These are phyloP conservation scores for Eutrema yunnanense DNA, from an alignment of 345 rosid genomes.

Conservation along the genomic window DNA sequence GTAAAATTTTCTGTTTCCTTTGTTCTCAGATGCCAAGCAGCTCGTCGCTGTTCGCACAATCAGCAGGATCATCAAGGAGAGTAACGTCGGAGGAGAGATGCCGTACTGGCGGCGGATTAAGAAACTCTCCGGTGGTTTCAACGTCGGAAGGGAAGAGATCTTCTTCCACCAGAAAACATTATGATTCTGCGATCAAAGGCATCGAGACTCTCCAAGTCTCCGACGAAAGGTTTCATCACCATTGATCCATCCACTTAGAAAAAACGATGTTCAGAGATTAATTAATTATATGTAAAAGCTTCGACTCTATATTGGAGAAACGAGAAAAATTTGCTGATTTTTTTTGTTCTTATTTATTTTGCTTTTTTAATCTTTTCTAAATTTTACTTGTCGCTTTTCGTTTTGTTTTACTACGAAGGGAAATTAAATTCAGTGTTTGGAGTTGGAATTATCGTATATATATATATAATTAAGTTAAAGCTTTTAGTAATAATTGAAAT, in stretches of 20 bases:
- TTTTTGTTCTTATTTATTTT: not conserved
- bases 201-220: slow-evolving; percentile 54
- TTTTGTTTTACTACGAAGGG: not conserved
- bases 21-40: slow-evolving; percentile 42
- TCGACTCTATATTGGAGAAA: slow-evolving; percentile 4
- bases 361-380: not conserved
- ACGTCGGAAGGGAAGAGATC: slow-evolving; percentile 58
- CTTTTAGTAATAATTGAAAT: not conserved
- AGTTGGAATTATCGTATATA: not conserved
- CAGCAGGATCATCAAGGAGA: slow-evolving; percentile 67
- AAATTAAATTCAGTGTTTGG: slow-evolving; percentile 3
- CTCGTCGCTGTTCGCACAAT: slow-evolving; percentile 49
- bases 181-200: slow-evolving; percentile 63
- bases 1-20: not conserved
- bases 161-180: slow-evolving; percentile 54
- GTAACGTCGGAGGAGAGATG: slow-evolving; percentile 50
- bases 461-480: not conserved
- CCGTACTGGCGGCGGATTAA: slow-evolving; percentile 40
- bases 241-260: not conserved
- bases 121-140: slow-evolving; percentile 47
- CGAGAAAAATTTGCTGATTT: not conserved
- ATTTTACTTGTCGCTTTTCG: not conserved
- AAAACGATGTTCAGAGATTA: not conserved
- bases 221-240: slow-evolving; percentile 32
- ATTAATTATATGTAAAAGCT: not conserved